Percentiles rank a stretch among this genome's conserved stretches.
Evolutionary conservation across 2,329 filamentous ascomycete species (phyloP).

Genomic region (Zarea fungicola): DNA sequence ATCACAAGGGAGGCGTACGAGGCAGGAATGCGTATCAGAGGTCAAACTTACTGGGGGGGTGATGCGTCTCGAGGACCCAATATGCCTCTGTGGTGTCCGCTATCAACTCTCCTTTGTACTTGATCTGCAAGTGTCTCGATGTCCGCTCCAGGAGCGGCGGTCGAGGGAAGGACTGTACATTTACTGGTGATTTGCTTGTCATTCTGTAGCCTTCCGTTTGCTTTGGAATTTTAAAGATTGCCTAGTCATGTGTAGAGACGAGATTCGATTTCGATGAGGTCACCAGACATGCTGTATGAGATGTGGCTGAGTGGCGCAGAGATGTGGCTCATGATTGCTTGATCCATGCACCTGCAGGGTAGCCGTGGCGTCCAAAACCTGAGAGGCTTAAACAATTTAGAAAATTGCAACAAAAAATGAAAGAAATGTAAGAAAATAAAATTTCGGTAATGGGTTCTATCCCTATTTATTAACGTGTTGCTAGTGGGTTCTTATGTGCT

Average conservation of each 20-base stretch:
- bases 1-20: no score
- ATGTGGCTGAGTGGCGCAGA: conserved; percentile 14
- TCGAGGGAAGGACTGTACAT: conserved; percentile 53
- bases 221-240: background rate
- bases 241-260: background rate
- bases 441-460: no score
- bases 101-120: conserved; percentile 48
- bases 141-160: conserved; percentile 52
- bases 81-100: conserved; percentile 55
- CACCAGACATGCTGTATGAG: background rate
- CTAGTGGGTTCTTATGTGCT: no score
- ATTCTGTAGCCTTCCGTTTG: conserved; percentile 20
- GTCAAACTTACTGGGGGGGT: conserved; percentile 48
- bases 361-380: no score
- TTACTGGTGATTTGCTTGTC: conserved; percentile 39
- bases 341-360: no score
- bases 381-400: no score
- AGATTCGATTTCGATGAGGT: background rate
- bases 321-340: conserved; percentile 5
- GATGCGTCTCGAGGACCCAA: conserved; percentile 59
- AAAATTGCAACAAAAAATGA: no score
- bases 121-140: conserved; percentile 49
- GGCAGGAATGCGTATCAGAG: background rate
- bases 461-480: no score
- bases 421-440: no score